These are phyloP conservation scores for Zygosaccharomyces pseudobailii DNA, from an alignment of 1,139 yeast genomes.

Conservation along the genomic window DNA sequence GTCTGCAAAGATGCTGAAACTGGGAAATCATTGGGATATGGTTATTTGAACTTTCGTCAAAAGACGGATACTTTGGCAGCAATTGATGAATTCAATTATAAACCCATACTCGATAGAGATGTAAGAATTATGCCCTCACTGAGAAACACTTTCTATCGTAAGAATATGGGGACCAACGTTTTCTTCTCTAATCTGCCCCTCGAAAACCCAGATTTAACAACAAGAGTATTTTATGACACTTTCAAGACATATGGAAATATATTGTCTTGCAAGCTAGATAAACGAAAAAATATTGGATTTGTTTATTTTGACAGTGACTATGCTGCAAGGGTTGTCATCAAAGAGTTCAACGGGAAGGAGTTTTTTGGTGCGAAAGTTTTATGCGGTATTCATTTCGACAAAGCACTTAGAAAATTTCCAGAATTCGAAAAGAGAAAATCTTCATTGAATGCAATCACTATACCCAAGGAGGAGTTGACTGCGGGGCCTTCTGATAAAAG, in stretches of 20 bases:
- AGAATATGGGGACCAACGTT: slow-evolving; percentile 30
- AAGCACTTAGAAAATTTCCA: slow-evolving; percentile 34
- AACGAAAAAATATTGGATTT: slow-evolving; percentile 43
- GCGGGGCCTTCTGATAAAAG: slow-evolving; percentile 13
- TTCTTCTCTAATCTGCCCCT: slow-evolving; percentile 40
- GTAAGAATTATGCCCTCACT: slow-evolving; percentile 51
- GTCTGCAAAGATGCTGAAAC: slow-evolving; percentile 41
- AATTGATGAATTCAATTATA: slow-evolving; percentile 43
- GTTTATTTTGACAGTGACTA: slow-evolving; percentile 40
- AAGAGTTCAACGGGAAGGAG: slow-evolving; percentile 32
- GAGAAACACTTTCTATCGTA: slow-evolving; percentile 32
- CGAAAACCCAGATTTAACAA: slow-evolving; percentile 32
- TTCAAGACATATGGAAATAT: slow-evolving; percentile 41
- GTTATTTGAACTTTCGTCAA: slow-evolving; percentile 44
- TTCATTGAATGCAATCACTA: slow-evolving; percentile 21
- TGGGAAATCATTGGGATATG: slow-evolving; percentile 45
- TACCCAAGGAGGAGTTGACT: slow-evolving; percentile 26
- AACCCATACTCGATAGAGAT: slow-evolving; percentile 38
- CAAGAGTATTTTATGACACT: slow-evolving; percentile 42
- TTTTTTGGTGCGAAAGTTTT: slow-evolving; percentile 34
- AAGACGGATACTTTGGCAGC: slow-evolving; percentile 40
- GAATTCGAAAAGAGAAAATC: slow-evolving; percentile 28
- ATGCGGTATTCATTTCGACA: slow-evolving; percentile 44
- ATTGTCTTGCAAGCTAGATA: slow-evolving; percentile 43
- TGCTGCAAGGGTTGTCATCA: slow-evolving; percentile 40